Conservation (phyloP, 257 asterid species). For the Rubia yunnanensis region DNA sequence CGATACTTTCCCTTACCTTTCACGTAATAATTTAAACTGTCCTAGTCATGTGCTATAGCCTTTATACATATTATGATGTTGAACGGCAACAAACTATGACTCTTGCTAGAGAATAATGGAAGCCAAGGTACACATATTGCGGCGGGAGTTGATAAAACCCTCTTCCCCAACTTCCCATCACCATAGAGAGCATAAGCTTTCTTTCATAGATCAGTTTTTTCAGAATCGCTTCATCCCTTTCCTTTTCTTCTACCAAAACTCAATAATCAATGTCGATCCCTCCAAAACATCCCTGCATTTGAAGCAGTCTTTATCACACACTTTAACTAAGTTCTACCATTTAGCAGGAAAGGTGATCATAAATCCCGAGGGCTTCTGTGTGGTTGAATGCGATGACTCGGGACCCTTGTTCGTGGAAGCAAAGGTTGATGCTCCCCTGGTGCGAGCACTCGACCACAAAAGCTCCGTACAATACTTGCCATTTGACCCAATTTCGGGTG, state of each 20-base stretch:
- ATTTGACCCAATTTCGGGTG: not conserved
- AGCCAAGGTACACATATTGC: not conserved
- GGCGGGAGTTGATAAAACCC: slow-evolving; percentile 9
- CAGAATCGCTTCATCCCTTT: not conserved
- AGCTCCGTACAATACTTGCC: not conserved
- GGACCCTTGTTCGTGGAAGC: slow-evolving; percentile 30
- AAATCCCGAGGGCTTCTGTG: not conserved
- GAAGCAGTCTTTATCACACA: slow-evolving; percentile 25
- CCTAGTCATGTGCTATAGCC: no score
- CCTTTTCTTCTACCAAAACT: slow-evolving; percentile 2
- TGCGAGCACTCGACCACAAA: not conserved
- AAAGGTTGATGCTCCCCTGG: slow-evolving; percentile 12
- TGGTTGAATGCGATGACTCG: slow-evolving; percentile 26
- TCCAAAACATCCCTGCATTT: slow-evolving; percentile 4
- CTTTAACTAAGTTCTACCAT: slow-evolving; percentile 23
- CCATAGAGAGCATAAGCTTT: not conserved
- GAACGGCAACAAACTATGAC: no score
- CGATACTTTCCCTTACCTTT: no score
- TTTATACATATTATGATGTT: no score
- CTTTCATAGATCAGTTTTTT: not conserved
- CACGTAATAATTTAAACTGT: no score
- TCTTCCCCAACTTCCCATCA: slow-evolving; percentile 2
- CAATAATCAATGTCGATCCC: not conserved
- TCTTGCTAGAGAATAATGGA: not conserved
- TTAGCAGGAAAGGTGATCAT: slow-evolving; percentile 23